These are phyloP conservation scores for Spiraea crenata DNA, from an alignment of 331 rosid genomes.

Conservation along the genomic window DNA sequence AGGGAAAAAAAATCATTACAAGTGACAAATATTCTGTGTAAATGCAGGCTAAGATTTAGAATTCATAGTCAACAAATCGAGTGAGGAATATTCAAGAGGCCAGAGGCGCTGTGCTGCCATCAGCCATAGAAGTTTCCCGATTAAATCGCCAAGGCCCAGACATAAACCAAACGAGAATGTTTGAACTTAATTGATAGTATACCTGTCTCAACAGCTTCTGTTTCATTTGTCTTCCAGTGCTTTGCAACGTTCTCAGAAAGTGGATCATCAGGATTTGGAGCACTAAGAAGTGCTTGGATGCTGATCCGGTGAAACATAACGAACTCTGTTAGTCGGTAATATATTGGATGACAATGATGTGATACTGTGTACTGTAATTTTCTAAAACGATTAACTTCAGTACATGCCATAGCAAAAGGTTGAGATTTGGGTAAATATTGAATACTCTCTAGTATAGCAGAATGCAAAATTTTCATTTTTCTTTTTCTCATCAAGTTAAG, in stretches of 20 bases:
- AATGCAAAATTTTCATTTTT: not conserved
- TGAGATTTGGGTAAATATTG: not conserved
- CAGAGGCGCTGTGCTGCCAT: no score
- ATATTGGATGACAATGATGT: not conserved
- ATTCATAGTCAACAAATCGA: not conserved
- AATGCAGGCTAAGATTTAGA: not conserved
- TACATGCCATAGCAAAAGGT: not conserved
- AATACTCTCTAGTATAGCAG: not conserved
- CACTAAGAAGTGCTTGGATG: constrained; percentile 39
- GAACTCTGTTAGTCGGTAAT: not conserved
- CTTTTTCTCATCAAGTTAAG: not conserved
- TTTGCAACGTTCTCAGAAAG: constrained; percentile 39
- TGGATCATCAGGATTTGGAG: constrained; percentile 40
- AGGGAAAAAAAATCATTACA: not conserved
- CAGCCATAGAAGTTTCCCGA: not conserved
- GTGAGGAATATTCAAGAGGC: not conserved
- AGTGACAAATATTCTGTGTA: not conserved
- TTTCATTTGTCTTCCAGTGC: constrained; percentile 39
- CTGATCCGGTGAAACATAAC: constrained; percentile 12
- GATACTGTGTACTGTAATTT: not conserved
- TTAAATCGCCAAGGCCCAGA: not conserved
- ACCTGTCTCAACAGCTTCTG: constrained; percentile 41
- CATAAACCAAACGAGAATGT: not conserved
- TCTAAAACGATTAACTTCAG: not conserved
- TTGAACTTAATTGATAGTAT: not conserved